Conservation (phyloP, 2,329 filamentous ascomycete species). For the Talaromyces sp. region DNA sequence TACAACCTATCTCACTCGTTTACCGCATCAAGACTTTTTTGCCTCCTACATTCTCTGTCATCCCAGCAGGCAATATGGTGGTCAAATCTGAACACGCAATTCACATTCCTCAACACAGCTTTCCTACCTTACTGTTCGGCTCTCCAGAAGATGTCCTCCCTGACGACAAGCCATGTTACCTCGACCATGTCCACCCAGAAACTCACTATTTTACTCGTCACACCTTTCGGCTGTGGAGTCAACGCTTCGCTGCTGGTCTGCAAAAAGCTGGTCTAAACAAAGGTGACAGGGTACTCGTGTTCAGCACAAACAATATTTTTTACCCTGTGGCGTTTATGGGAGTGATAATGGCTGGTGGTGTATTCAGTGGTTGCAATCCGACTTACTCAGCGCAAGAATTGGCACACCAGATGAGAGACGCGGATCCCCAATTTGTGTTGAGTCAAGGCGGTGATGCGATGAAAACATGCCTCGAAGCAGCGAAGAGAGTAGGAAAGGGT, state of each 20-base stretch:
- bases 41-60: too few species aligned
- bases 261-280: constrained; percentile 57
- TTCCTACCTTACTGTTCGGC: constrained; percentile 43
- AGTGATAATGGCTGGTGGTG: constrained; percentile 68
- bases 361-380: constrained; percentile 73
- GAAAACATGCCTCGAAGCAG: constrained; percentile 19
- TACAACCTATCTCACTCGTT: background rate
- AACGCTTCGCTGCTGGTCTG: constrained; percentile 66
- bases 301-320: constrained; percentile 68
- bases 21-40: background rate
- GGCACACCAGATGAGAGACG: constrained; percentile 69
- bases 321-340: constrained; percentile 68
- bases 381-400: constrained; percentile 65
- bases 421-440: constrained; percentile 62
- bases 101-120: constrained; percentile 39
- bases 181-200: constrained; percentile 63
- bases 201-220: constrained; percentile 60
- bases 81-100: constrained; percentile 48
- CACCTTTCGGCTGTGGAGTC: constrained; percentile 64
- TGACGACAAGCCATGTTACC: constrained; percentile 44
- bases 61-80: constrained; percentile 39
- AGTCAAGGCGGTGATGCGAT: constrained; percentile 8
- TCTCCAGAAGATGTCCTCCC: constrained; percentile 46
- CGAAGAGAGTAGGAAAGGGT: constrained; percentile 10
- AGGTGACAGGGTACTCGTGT: constrained; percentile 68